Conservation (phyloP, 768 basidiomycete species). For the Trametes cingulata region DNA sequence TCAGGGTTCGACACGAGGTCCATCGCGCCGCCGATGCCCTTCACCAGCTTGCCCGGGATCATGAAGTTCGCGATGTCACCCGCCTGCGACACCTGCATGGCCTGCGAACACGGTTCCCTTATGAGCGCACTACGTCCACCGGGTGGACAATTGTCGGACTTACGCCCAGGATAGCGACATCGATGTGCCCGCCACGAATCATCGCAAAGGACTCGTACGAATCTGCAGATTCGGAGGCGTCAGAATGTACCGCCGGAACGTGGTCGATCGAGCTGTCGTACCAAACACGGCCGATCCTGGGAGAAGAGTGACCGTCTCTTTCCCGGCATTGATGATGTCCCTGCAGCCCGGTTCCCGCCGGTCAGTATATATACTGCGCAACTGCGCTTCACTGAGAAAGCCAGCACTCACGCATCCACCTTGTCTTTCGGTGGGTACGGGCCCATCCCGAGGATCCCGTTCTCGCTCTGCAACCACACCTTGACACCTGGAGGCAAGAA, state of each 20-base stretch:
- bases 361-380: neutral
- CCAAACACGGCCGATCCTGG: slow-evolving; percentile 93
- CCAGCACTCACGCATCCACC: slow-evolving; percentile 68
- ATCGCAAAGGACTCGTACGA: slow-evolving; percentile 94
- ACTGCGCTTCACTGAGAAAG: neutral
- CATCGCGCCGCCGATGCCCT: slow-evolving; percentile 96
- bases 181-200: slow-evolving; percentile 96
- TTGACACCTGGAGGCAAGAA: slow-evolving; percentile 69
- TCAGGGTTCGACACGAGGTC: slow-evolving; percentile 96
- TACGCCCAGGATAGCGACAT: slow-evolving; percentile 92
- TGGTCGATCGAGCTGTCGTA: slow-evolving; percentile 35
- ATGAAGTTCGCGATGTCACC: slow-evolving; percentile 98
- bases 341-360: slow-evolving; percentile 37
- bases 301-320: slow-evolving; percentile 90
- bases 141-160: slow-evolving; percentile 32
- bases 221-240: slow-evolving; percentile 43
- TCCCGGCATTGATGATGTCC: slow-evolving; percentile 93
- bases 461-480: slow-evolving; percentile 93
- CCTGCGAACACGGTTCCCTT: slow-evolving; percentile 45
- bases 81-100: slow-evolving; percentile 91
- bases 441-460: slow-evolving; percentile 86
- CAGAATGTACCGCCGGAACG: neutral
- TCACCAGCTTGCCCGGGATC: slow-evolving; percentile 94
- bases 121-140: slow-evolving; percentile 11
- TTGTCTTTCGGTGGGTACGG: slow-evolving; percentile 84